phyloP scores from a whole-genome alignment of 495 filamentous ascomycete species.

The Letharia lupina region DNA sequence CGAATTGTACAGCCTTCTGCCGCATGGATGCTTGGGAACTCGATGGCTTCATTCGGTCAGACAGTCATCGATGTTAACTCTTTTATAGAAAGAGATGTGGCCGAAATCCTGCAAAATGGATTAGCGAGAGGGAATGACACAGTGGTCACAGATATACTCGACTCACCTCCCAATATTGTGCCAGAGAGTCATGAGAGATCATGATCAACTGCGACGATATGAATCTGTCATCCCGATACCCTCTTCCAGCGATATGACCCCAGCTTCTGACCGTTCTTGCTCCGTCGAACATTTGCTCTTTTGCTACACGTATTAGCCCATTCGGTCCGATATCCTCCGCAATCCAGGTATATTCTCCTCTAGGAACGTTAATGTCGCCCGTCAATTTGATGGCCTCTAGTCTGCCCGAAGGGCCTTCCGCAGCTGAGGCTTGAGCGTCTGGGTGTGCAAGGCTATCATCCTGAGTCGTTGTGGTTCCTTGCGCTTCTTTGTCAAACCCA shows the following conservation, averaged over 20 bases:
- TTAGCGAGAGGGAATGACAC: slow-evolving; percentile 1
- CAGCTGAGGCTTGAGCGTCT: not conserved
- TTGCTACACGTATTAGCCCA: slow-evolving; percentile 52
- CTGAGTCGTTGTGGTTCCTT: not conserved
- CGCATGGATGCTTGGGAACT: not conserved
- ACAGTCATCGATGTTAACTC: slow-evolving; percentile 63
- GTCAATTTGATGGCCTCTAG: slow-evolving; percentile 83
- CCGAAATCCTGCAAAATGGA: slow-evolving; percentile 43
- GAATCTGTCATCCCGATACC: slow-evolving; percentile 63
- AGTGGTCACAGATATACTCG: not conserved
- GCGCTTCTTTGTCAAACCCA: not conserved
- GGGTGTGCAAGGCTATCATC: not conserved
- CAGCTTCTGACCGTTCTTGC: slow-evolving; percentile 64
- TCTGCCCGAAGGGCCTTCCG: slow-evolving; percentile 36
- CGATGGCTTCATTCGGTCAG: slow-evolving; percentile 7
- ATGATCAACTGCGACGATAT: slow-evolving; percentile 69
- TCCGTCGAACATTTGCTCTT: slow-evolving; percentile 61
- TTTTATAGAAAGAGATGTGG: slow-evolving; percentile 70
- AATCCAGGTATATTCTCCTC: slow-evolving; percentile 73
- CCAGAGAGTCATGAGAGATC: slow-evolving; percentile 64
- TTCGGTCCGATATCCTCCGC: slow-evolving; percentile 62
- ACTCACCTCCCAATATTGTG: slow-evolving; percentile 68
- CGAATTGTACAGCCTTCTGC: not conserved
- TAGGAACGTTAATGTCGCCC: slow-evolving; percentile 79
- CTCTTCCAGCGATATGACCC: slow-evolving; percentile 66